Conservation (phyloP, 257 asterid genomes). For the Euphrasia confusa region DNA sequence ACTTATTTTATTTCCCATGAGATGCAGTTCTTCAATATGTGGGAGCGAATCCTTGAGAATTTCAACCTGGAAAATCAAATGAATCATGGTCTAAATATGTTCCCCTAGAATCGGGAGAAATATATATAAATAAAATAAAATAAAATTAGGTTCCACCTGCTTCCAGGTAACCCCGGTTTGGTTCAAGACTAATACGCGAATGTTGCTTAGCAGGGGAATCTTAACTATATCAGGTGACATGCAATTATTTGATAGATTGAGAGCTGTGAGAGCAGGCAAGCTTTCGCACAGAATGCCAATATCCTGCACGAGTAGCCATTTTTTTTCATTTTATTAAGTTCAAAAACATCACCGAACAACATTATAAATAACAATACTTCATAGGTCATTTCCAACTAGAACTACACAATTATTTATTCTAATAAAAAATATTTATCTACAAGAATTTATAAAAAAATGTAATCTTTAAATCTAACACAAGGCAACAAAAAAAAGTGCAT, state of each 20-base stretch:
- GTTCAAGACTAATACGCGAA: slow-evolving; percentile 73
- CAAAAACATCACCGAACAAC: slow-evolving; percentile 2
- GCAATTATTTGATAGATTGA: slow-evolving; percentile 65
- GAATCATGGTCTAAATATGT: slow-evolving; percentile 16
- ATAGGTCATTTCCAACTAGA: slow-evolving; percentile 20
- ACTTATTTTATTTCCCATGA: slow-evolving; percentile 65
- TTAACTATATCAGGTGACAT: slow-evolving; percentile 47
- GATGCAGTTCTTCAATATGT: slow-evolving; percentile 77
- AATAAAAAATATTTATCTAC: neutral
- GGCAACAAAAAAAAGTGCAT: slow-evolving; percentile 32
- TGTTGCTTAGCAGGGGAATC: slow-evolving; percentile 49
- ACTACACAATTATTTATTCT: slow-evolving; percentile 5
- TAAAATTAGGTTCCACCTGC: slow-evolving; percentile 45
- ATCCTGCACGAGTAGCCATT: slow-evolving; percentile 43
- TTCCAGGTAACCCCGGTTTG: slow-evolving; percentile 72
- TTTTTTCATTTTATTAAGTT: slow-evolving; percentile 14
- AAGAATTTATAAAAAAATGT: neutral
- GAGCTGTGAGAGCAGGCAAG: slow-evolving; percentile 62
- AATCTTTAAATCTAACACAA: neutral
- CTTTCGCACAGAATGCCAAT: slow-evolving; percentile 60
- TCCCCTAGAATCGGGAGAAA: slow-evolving; percentile 9
- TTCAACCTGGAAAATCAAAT: slow-evolving; percentile 57
- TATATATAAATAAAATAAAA: slow-evolving; percentile 2
- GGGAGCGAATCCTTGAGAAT: slow-evolving; percentile 67
- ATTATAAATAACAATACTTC: neutral